These are phyloP conservation scores for Apiospora phragmitis DNA, from an alignment of 2,329 filamentous ascomycete genomes.

Conservation along the genomic window DNA sequence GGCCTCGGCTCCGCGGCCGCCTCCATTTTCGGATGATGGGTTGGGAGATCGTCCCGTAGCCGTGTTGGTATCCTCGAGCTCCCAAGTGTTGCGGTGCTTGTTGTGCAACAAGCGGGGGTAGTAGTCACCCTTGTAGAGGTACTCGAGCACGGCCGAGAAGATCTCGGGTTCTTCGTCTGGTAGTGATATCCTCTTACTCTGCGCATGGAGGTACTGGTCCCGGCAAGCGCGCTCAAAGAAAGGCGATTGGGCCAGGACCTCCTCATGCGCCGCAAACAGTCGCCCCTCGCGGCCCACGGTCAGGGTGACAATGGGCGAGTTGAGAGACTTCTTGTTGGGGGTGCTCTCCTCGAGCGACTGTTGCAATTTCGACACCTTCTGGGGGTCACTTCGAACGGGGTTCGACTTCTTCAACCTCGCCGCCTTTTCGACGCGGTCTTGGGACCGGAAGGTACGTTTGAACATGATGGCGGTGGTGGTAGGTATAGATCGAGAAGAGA, in stretches of 20 bases:
- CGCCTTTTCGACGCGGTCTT: slow-evolving; percentile 86
- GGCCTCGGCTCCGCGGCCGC: slow-evolving; percentile 55
- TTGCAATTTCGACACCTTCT: slow-evolving; percentile 83
- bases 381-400: slow-evolving; percentile 62
- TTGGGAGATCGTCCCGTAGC: slow-evolving; percentile 42
- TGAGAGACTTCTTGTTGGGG: slow-evolving; percentile 38
- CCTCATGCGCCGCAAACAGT: slow-evolving; percentile 93
- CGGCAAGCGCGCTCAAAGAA: slow-evolving; percentile 76
- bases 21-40: slow-evolving; percentile 45
- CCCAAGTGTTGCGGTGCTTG: slow-evolving; percentile 84
- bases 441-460: slow-evolving; percentile 84
- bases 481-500: slow-evolving; percentile 23
- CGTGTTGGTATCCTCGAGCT: slow-evolving; percentile 71
- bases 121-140: slow-evolving; percentile 96
- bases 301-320: slow-evolving; percentile 80
- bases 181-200: slow-evolving; percentile 76
- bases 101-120: slow-evolving; percentile 86
- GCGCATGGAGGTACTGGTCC: slow-evolving; percentile 71
- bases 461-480: slow-evolving; percentile 66
- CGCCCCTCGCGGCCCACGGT: slow-evolving; percentile 82
- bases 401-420: slow-evolving; percentile 75
- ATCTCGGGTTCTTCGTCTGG: slow-evolving; percentile 82
- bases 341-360: slow-evolving; percentile 66
- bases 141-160: slow-evolving; percentile 92
- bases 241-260: slow-evolving; percentile 82